A percentile compares a stretch with the other conserved stretches of the same genome.
Evolutionary conservation across 257 asterid genomes (phyloP).

Genomic region (Nicotiana paniculata): DNA sequence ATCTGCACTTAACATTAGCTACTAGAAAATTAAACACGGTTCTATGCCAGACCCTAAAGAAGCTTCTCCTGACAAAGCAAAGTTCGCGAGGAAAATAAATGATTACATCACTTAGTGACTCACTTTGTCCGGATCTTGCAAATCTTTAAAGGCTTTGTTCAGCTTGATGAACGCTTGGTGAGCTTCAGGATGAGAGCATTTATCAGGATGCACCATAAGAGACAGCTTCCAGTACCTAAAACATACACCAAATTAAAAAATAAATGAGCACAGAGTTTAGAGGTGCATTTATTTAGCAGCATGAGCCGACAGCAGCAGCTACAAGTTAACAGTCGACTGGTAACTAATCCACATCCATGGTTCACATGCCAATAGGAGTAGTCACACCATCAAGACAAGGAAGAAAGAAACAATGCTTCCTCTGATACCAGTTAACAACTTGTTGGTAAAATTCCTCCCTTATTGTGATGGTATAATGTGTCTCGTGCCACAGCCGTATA

Average conservation of each 20-base stretch:
- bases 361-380: slow-evolving; percentile 1
- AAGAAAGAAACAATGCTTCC: background rate
- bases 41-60: background rate
- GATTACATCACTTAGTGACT: slow-evolving; percentile 14
- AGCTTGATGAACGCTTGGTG: slow-evolving; percentile 85
- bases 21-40: background rate
- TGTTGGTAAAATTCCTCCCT: background rate
- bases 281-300: background rate
- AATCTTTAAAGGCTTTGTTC: slow-evolving; percentile 89
- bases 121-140: slow-evolving; percentile 93
- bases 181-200: slow-evolving; percentile 94
- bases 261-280: background rate
- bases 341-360: background rate
- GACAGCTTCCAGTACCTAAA: slow-evolving; percentile 94
- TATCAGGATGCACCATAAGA: slow-evolving; percentile 97
- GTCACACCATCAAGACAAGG: background rate
- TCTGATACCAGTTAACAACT: background rate
- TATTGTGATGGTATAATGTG: background rate
- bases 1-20: background rate
- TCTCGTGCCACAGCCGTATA: background rate
- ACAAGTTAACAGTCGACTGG: background rate
- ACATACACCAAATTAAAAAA: background rate
- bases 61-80: background rate
- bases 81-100: background rate
- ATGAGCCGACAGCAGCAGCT: background rate